Conservation (phyloP, 257 asterid species). For the Buddleja alternifolia region DNA sequence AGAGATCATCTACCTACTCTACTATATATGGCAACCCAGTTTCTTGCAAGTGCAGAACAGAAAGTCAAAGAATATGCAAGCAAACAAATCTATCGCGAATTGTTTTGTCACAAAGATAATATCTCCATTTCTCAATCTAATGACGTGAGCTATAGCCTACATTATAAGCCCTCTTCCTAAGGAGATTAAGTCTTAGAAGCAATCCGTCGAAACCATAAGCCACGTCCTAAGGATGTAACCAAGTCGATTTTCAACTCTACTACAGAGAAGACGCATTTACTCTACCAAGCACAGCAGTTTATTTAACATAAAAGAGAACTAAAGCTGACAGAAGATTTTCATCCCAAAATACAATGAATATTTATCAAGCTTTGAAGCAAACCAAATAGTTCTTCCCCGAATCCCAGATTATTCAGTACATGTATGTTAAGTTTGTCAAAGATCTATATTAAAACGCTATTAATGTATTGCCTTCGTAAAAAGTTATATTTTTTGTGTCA, state of each 20-base stretch:
- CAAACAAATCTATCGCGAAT: too few species aligned
- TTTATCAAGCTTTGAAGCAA: conserved; percentile 1
- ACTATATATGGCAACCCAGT: conserved; percentile 17
- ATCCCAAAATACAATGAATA: conserved; percentile 5
- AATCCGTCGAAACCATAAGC: not conserved
- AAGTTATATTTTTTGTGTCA: not conserved
- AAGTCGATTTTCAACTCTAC: conserved; percentile 10
- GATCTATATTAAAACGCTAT: not conserved
- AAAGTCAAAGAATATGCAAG: conserved; percentile 3
- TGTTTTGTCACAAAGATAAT: not conserved
- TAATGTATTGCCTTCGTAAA: conserved; percentile 12
- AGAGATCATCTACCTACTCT: not conserved
- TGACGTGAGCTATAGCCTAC: conserved; percentile 7
- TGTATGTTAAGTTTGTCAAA: conserved; percentile 6
- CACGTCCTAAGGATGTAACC: not conserved
- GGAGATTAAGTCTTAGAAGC: not conserved
- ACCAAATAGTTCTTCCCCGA: not conserved
- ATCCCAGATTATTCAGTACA: not conserved
- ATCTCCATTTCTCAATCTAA: not conserved
- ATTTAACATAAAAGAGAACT: not conserved
- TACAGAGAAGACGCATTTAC: not conserved
- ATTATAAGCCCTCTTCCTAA: conserved; percentile 15
- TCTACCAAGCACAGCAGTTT: not conserved
- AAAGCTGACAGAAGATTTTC: conserved; percentile 8
- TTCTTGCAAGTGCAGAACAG: conserved; percentile 6